Evolutionary conservation across 2,329 filamentous ascomycete genomes (phyloP).

Genomic region (Ophiostoma tasmaniense): DNA sequence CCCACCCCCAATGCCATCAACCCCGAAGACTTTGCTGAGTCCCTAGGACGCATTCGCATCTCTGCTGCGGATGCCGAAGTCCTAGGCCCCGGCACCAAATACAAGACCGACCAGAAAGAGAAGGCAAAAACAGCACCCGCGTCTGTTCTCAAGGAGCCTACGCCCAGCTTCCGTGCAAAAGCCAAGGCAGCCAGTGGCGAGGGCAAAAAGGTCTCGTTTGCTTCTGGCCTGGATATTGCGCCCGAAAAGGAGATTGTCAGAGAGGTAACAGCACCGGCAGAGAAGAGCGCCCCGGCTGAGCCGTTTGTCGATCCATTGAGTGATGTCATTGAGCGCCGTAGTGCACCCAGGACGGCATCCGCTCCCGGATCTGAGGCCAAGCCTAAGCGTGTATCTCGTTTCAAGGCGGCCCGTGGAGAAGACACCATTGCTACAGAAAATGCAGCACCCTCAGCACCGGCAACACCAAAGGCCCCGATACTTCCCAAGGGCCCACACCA

Average conservation of each 20-base stretch:
- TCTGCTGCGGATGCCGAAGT: slow-evolving; percentile 16
- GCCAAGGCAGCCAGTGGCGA: slow-evolving; percentile 12
- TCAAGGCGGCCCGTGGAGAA: slow-evolving; percentile 37
- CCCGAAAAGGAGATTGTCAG: slow-evolving; percentile 7
- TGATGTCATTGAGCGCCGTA: slow-evolving; percentile 26
- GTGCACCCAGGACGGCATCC: not conserved
- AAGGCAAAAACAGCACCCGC: not conserved
- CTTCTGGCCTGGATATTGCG: slow-evolving; percentile 64
- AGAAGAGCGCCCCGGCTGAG: not conserved
- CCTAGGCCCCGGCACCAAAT: not conserved
- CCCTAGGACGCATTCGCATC: slow-evolving; percentile 51
- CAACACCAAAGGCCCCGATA: not conserved
- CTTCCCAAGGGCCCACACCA: slow-evolving; percentile 38
- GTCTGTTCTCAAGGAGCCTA: slow-evolving; percentile 13
- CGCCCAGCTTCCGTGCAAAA: slow-evolving; percentile 9
- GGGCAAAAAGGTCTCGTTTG: slow-evolving; percentile 75
- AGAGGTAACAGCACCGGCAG: not conserved
- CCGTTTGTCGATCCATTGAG: slow-evolving; percentile 22
- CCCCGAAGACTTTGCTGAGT: slow-evolving; percentile 31
- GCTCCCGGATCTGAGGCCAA: slow-evolving; percentile 15
- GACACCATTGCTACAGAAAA: slow-evolving; percentile 7
- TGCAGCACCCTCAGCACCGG: not conserved
- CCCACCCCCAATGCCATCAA: slow-evolving; percentile 2
- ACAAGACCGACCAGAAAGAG: not conserved
- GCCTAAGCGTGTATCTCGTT: slow-evolving; percentile 41